phyloP scores from a whole-genome alignment of 169 alveolate genomes.

The Cryptosporidium ryanae region DNA sequence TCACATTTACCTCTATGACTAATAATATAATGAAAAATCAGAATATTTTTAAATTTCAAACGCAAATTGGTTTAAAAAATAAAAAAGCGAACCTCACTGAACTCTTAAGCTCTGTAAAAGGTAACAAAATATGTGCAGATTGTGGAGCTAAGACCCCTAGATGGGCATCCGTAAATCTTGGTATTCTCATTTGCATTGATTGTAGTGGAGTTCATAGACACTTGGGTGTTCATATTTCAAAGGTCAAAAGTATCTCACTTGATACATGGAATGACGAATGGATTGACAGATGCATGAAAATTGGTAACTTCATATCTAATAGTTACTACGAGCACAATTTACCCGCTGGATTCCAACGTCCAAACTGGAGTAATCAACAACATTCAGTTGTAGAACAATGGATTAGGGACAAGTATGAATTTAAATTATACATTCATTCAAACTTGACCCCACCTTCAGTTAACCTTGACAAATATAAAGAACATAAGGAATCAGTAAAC shows the following conservation, averaged over 20 bases:
- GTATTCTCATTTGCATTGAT: constrained; percentile 93
- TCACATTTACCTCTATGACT: not conserved
- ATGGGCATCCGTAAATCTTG: constrained; percentile 96
- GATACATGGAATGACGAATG: constrained; percentile 90
- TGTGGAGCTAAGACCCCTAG: constrained; percentile 94
- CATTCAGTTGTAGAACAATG: constrained; percentile 83
- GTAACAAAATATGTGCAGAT: constrained; percentile 95
- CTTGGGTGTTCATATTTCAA: constrained; percentile 94
- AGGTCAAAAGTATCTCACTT: constrained; percentile 92
- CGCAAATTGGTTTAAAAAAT: constrained; percentile 2
- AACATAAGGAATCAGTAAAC: not conserved
- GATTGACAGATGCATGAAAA: constrained; percentile 81
- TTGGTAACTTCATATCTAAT: constrained; percentile 82
- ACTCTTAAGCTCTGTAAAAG: constrained; percentile 76
- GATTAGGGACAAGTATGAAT: constrained; percentile 87
- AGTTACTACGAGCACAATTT: constrained; percentile 80
- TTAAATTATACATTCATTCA: constrained; percentile 81
- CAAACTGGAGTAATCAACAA: constrained; percentile 69
- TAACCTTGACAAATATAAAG: not conserved
- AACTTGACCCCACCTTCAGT: constrained; percentile 63
- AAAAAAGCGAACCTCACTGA: constrained; percentile 40
- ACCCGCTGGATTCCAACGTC: constrained; percentile 79
- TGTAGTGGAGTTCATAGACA: constrained; percentile 97
- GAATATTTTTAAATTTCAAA: constrained; percentile 4
- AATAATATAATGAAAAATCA: constrained; percentile 8